phyloP scores from a whole-genome alignment of 192 early-diverging fungal species.

The Coemansia guatemalensis region DNA sequence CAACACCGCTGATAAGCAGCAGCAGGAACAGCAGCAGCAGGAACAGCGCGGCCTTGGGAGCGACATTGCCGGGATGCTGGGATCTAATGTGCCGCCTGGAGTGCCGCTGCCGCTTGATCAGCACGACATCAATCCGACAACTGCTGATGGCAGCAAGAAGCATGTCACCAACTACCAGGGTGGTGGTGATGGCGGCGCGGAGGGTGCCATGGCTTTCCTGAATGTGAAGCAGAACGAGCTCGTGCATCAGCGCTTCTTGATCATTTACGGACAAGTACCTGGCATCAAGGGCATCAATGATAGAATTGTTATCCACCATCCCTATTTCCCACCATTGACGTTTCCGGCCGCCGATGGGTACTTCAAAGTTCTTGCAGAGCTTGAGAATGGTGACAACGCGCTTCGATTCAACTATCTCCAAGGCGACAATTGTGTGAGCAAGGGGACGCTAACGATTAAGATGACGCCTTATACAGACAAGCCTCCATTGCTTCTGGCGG shows the following conservation, averaged over 20 bases:
- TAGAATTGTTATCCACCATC: slow-evolving; percentile 37
- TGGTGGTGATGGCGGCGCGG: background rate
- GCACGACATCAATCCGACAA: slow-evolving; percentile 23
- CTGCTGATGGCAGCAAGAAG: slow-evolving; percentile 14
- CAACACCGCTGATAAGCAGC: background rate
- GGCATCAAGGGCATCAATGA: slow-evolving; percentile 29
- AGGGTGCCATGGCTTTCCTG: slow-evolving; percentile 29
- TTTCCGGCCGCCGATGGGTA: slow-evolving; percentile 59
- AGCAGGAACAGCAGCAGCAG: slow-evolving; percentile 6
- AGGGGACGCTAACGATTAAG: slow-evolving; percentile 44
- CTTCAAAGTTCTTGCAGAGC: slow-evolving; percentile 62
- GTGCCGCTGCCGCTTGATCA: slow-evolving; percentile 45
- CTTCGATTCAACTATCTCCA: slow-evolving; percentile 56
- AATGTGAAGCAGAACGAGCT: slow-evolving; percentile 44
- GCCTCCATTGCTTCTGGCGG: slow-evolving; percentile 59
- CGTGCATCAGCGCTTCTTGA: slow-evolving; percentile 53
- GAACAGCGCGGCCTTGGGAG: slow-evolving; percentile 1
- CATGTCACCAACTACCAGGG: slow-evolving; percentile 6
- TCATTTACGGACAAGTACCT: slow-evolving; percentile 45
- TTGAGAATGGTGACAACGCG: slow-evolving; percentile 57
- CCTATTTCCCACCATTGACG: slow-evolving; percentile 53
- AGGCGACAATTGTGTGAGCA: slow-evolving; percentile 11
- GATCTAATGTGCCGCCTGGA: slow-evolving; percentile 19
- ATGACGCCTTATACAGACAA: slow-evolving; percentile 56
- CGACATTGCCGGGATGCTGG: slow-evolving; percentile 1